Evolutionary conservation across 1,139 yeast genomes (phyloP).

Genomic region (Lodderomyces parapsilosis): DNA sequence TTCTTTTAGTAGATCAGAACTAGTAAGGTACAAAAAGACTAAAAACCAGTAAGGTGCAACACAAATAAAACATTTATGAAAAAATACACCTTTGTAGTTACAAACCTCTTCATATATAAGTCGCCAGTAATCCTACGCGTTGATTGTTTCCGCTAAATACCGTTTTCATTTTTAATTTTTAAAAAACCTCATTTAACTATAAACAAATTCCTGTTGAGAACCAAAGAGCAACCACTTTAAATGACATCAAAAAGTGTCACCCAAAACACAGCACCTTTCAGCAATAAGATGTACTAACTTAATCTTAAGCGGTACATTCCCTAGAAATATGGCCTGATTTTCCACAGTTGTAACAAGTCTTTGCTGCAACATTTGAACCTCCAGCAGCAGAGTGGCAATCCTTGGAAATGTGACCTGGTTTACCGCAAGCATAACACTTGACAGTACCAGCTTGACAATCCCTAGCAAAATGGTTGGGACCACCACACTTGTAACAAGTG

Average conservation of each 20-base stretch:
- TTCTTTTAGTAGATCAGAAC: not conserved
- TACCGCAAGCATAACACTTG: constrained; percentile 92
- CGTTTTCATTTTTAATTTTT: not conserved
- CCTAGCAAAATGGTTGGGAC: constrained; percentile 90
- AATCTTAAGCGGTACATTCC: constrained; percentile 27
- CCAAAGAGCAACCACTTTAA: not conserved
- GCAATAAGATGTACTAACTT: too few relatives aligned
- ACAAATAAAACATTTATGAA: not conserved
- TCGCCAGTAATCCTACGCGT: not conserved
- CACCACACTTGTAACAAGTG: constrained; percentile 89
- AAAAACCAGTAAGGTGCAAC: not conserved
- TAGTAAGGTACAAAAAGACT: too few relatives aligned
- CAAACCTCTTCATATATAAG: not conserved
- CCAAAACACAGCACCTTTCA: too few relatives aligned
- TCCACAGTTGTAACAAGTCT: constrained; percentile 49
- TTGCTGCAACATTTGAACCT: constrained; percentile 37
- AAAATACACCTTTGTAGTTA: not conserved
- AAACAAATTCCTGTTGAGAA: not conserved
- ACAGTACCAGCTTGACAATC: constrained; percentile 77
- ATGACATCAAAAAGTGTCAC: too few relatives aligned
- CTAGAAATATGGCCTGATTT: constrained; percentile 35
- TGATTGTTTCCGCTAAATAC: too few relatives aligned
- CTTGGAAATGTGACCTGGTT: constrained; percentile 82
- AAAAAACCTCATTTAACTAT: not conserved
- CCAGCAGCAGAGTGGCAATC: constrained; percentile 62